Conservation (phyloP, 192 early-diverging fungal genomes). For the Coemansia sp. region DNA sequence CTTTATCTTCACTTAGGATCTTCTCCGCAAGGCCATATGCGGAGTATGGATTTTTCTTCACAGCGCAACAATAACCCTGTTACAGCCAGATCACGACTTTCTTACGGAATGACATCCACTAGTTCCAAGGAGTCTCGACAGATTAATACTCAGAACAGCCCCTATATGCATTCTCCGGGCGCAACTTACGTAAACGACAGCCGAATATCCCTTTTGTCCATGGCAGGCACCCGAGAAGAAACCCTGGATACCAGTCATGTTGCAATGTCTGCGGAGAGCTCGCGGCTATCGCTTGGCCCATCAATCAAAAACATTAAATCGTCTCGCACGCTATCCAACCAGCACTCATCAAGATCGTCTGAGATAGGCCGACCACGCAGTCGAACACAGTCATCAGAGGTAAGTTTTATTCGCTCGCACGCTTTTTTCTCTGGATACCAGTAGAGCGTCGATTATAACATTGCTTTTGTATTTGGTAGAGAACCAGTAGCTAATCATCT, state of each 20-base stretch:
- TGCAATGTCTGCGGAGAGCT: conserved; percentile 5
- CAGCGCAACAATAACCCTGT: conserved; percentile 30
- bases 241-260: background rate
- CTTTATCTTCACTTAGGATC: conserved; percentile 8
- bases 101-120: conserved; percentile 29
- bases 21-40: conserved; percentile 16
- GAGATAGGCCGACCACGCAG: conserved; percentile 42
- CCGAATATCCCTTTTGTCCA: conserved; percentile 43
- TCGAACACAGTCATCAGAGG: conserved; percentile 53
- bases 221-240: conserved; percentile 30
- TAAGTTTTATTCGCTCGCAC: conserved; percentile 8
- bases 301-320: conserved; percentile 31
- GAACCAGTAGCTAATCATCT: background rate
- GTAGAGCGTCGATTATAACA: background rate
- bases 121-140: conserved; percentile 39
- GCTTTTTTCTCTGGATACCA: background rate
- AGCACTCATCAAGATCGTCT: conserved; percentile 13
- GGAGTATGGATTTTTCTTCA: conserved; percentile 20
- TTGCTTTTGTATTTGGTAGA: background rate
- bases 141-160: conserved; percentile 8
- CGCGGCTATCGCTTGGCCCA: conserved; percentile 25
- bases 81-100: conserved; percentile 43
- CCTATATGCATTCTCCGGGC: conserved; percentile 24
- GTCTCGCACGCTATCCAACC: conserved; percentile 39
- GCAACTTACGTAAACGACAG: conserved; percentile 28